Conservation (phyloP, 331 rosid genomes). For the Pyrus hybrid region DNA sequence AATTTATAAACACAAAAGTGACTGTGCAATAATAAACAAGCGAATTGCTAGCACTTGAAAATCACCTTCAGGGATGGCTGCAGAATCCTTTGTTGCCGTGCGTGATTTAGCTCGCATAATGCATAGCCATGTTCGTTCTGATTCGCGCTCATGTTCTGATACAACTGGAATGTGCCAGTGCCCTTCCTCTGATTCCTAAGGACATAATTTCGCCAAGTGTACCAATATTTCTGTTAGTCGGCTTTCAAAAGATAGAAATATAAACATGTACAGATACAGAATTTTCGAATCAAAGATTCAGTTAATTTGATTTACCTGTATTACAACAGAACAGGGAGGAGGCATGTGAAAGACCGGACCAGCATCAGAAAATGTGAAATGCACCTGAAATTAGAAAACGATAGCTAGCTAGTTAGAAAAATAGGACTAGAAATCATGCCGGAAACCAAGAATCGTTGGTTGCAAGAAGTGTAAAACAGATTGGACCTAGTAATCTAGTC, state of each 20-base stretch:
- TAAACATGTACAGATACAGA: not conserved
- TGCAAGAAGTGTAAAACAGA: not conserved
- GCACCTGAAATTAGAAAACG: constrained; percentile 50
- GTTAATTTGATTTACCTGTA: constrained; percentile 54
- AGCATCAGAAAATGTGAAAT: constrained; percentile 57
- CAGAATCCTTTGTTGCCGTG: constrained; percentile 20
- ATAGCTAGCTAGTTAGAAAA: constrained; percentile 2
- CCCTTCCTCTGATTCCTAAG: constrained; percentile 85
- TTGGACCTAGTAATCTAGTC: not conserved
- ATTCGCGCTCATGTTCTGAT: constrained; percentile 45
- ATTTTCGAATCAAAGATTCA: not conserved
- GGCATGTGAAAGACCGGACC: constrained; percentile 93
- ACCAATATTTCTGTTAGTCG: not conserved
- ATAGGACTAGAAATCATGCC: not conserved
- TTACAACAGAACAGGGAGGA: constrained; percentile 89
- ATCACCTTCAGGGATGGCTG: constrained; percentile 38
- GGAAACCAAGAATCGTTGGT: not conserved
- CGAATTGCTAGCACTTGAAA: not conserved
- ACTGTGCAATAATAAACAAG: not conserved
- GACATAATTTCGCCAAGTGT: constrained; percentile 21
- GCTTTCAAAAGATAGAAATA: not conserved
- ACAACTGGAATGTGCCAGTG: constrained; percentile 86
- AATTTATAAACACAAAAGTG: not conserved
- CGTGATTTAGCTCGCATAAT: constrained; percentile 45
- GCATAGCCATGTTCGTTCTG: constrained; percentile 77